Evolutionary conservation across 768 basidiomycete species (phyloP), one percentile per base, ranked within the genome.

Genomic region (Hericium coralloides): DNA sequence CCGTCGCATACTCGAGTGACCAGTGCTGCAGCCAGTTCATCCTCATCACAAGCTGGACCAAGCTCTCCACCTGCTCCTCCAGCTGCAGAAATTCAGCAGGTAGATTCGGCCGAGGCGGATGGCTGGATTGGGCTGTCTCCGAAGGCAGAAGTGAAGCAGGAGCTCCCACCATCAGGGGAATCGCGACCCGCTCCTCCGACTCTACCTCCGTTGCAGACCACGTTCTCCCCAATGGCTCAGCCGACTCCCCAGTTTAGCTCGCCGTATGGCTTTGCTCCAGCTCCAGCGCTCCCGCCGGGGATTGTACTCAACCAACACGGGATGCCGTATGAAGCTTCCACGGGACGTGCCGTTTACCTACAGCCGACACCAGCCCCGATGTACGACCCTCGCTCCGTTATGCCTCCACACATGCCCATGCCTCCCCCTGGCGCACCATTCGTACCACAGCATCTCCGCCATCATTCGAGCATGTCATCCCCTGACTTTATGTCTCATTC

Each of bases 261-360:
- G 9, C 80, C 87, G 15, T 92, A 87, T 55, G 72, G 73, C 2
- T 88, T 81, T 66, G 73, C 76, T 6, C 73, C 75, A 8, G 73
- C 76, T 7, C 73, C 74, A 7, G 69, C 76, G 7, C 59, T 85
- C 18, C 80, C 89, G n/a, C 75, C 83, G 14, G 90, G 90, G 50
- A 77, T 91, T 52, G 88, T 79, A 14, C 71, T 90, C 65, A 84
- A 83, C 61, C 80, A 83, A 55, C 84, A 87, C 58, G 90, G 90
- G 36, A 77, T 89, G 72, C 76, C 88, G n/a, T 92, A 85, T 66
- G 90, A 92, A 68, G 66, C 91, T 53, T 83, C 88, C 14, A 91
- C 88, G 4, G 91, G 91, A 41, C 88, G 87, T 39, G 81, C 88
- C 12, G 84, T 92, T 37, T 86, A 85, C 63, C 74, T 92, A 26